Percentiles rank a stretch among this genome's conserved stretches.
Conservation (phyloP, 139 green algal genomes). For the Edaphochlamys debaryana region DNA sequence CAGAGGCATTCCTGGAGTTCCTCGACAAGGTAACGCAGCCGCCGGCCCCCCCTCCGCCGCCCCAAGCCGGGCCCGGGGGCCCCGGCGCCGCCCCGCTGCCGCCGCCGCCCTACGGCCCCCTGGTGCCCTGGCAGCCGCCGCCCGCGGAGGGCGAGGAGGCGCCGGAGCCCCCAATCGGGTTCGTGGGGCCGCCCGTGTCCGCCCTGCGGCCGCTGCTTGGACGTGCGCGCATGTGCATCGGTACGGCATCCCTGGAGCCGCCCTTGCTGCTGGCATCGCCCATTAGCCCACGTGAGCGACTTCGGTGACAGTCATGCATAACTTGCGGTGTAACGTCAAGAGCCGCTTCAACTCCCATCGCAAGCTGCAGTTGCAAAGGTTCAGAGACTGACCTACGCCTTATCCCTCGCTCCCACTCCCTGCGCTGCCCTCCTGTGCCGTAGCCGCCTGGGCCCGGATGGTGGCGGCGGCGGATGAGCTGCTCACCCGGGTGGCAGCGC, state of each 20-base stretch:
- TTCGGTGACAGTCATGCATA: no score
- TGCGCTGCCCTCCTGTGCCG: no score
- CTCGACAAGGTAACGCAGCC: neutral
- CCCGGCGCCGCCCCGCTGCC: no score
- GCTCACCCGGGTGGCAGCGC: neutral
- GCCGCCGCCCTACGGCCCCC: no score
- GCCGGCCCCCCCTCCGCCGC: neutral
- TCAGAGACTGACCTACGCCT: no score
- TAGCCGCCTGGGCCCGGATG: neutral
- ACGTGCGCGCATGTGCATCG: slow-evolving; percentile 12
- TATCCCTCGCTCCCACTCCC: no score
- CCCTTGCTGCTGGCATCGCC: neutral
- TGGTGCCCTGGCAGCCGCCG: no score
- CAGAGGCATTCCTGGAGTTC: neutral
- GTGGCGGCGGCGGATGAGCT: neutral
- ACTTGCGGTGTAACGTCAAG: no score
- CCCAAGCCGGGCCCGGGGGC: no score
- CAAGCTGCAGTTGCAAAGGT: no score
- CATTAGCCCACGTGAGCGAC: neutral
- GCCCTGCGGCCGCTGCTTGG: slow-evolving; percentile 20
- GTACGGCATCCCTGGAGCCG: neutral
- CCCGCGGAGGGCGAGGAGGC: no score
- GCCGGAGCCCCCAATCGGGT: neutral
- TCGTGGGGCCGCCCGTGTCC: neutral
- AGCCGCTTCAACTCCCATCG: no score